Base-by-base conservation (phyloP, 305 asterid genomes). In the Caryopteris hybrid region DNA sequence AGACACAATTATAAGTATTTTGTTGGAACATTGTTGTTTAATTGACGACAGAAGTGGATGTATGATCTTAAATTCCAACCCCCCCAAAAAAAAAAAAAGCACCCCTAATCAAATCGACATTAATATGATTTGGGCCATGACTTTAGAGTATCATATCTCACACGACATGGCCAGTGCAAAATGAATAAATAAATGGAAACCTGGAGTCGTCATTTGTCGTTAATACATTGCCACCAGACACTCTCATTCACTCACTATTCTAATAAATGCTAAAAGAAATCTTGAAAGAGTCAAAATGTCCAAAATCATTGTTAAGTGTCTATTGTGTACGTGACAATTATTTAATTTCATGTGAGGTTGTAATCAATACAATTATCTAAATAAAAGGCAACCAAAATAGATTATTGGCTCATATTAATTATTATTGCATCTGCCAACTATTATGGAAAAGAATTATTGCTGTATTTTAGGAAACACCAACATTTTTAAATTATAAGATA, bases 41-140 rank as follows among this genome's bases (percentile, higher is more conserved):
- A n/a, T n/a, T n/a, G n/a, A n/a, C n/a, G n/a, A n/a, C n/a, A n/a
- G n/a, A n/a, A n/a, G n/a, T n/a, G n/a, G n/a, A n/a, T n/a, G n/a
- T n/a, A n/a, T n/a, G n/a, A n/a, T n/a, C n/a, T n/a, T n/a, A n/a
- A n/a, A n/a, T n/a, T n/a, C n/a, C n/a, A n/a, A n/a, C n/a, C n/a
- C n/a, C n/a, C n/a, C n/a, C n/a, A n/a, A n/a, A n/a, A n/a, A n/a
- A n/a, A n/a, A n/a, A n/a, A n/a, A n/a, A n/a, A n/a, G n/a, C n/a
- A n/a, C n/a, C n/a, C n/a, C n/a, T n/a, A n/a, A n/a, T n/a, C n/a
- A n/a, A n/a, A n/a, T n/a, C n/a, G n/a, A n/a, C n/a, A n/a, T n/a
- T n/a, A n/a, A n/a, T n/a, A n/a, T n/a, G n/a, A n/a, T 47, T 57
- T 54, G 68, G 68, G 58, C 73, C 72, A 65, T 48, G 53, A 65